Evolutionary conservation across 495 filamentous ascomycete species (phyloP), one percentile per base, ranked within the genome.

Genomic region (Daldinia caldariorum): DNA sequence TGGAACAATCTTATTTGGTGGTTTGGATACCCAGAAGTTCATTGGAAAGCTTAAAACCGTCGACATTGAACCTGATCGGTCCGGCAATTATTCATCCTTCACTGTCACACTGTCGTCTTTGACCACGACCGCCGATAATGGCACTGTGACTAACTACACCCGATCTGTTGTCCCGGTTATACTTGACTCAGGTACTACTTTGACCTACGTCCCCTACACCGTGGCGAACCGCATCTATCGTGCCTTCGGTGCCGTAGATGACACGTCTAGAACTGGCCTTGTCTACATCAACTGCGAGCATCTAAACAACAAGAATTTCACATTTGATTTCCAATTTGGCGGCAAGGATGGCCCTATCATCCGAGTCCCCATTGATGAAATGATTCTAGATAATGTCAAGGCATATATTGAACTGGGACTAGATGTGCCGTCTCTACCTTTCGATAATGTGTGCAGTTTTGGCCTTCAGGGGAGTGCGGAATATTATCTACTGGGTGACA

Each of bases 1-100:
- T 1, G 95, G 95, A 16, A 87, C 87, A 34, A 90, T 99, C 61
- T 83, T 99, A 34, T 97, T 99, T 71, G 95, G 95, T 45, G 96
- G 94, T 34, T 86, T 97, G 34, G 91, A 99, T 76, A 92, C 88
- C 0, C 86, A 86, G 60, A 97, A 97, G 77, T 99, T 90, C 78
- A 84, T 86, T 43, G 95, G 94, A 38, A 70, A 82, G 13, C 87
- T 99, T 3, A 69, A 86, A 39, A 89, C 89, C 4, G 77, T 98
- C 0, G 92, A 93, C 20, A 87, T 98, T 35, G 37, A 78, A 22
- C 80, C 83, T 18, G 82, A 83, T 39, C 16, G 64, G 26, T 39
- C 39, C 43, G 72, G 60, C 29, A 67, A 73, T 22, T 78, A 78
- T 72, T 75, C 75, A 34, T 78, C 78, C 37, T 84, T 81, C 63